Evolutionary conservation across 305 asterid species (phyloP).

Genomic region (Fraxinus paxiana): DNA sequence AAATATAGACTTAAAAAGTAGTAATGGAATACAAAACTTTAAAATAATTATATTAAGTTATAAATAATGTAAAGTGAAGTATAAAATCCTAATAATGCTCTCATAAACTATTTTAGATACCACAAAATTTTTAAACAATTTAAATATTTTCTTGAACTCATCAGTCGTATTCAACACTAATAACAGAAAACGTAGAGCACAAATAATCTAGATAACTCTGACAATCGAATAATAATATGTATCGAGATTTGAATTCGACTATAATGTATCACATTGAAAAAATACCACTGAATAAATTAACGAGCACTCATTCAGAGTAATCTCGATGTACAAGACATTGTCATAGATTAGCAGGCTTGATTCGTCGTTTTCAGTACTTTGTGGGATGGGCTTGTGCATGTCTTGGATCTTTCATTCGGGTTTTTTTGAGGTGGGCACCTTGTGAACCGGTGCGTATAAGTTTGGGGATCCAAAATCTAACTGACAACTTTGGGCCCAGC

Average conservation of each 20-base stretch:
- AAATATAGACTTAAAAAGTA: no score
- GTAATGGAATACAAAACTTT: no score
- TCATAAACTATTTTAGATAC: no score
- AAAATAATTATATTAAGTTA: no score
- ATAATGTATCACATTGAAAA: neutral
- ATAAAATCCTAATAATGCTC: no score
- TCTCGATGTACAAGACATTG: neutral
- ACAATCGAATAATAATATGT: neutral
- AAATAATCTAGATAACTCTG: no score
- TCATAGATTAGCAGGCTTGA: neutral
- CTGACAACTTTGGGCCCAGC: neutral
- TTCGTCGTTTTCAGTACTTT: neutral
- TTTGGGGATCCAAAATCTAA: neutral
- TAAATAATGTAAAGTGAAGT: no score
- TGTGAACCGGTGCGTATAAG: neutral
- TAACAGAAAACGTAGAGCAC: no score
- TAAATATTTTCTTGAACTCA: no score
- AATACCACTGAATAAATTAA: neutral
- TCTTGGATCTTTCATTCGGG: neutral
- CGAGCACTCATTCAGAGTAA: neutral
- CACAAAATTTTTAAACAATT: no score
- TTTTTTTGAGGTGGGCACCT: neutral
- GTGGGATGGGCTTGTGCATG: neutral
- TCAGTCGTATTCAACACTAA: no score
- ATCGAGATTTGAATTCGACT: neutral